phyloP scores from a whole-genome alignment of 768 basidiomycete species.

The Cystobasidium onofrii region DNA sequence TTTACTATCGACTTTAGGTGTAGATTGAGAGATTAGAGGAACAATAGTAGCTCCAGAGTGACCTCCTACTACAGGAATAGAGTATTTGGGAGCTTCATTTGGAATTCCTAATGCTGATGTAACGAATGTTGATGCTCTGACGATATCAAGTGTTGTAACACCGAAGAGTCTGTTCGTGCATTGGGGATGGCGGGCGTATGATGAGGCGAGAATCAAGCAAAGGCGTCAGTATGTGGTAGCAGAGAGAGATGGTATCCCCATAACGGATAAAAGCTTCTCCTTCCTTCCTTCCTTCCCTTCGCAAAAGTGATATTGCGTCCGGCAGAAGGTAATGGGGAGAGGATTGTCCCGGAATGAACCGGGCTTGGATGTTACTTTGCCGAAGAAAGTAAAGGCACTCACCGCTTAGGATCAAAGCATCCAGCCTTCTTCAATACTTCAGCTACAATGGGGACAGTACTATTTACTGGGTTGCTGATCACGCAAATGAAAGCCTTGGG shows the following conservation, averaged over 20 bases:
- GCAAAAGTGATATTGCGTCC: background rate
- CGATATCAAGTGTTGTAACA: conserved; percentile 90
- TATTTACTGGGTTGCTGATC: conserved; percentile 99
- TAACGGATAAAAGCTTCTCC: conserved; percentile 4
- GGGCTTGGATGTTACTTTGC: too few species aligned
- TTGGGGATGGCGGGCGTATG: too few species aligned
- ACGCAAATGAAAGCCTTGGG: conserved; percentile 91
- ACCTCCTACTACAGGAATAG: conserved; percentile 87
- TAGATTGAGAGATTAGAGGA: conserved; percentile 83
- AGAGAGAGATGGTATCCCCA: too few species aligned
- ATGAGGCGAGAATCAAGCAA: too few species aligned
- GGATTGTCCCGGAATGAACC: background rate
- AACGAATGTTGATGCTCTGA: conserved; percentile 94
- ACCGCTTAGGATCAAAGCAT: conserved; percentile 88
- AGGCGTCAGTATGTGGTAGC: too few species aligned
- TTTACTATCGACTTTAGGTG: conserved; percentile 62
- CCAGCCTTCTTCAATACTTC: conserved; percentile 90
- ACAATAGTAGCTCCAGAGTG: conserved; percentile 92
- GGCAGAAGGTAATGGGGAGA: background rate
- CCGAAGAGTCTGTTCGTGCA: conserved; percentile 84
- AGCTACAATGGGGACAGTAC: conserved; percentile 91
- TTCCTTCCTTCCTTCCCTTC: too few species aligned
- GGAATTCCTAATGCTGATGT: conserved; percentile 65
- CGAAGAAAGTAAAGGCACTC: conserved; percentile 35
- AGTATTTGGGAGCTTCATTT: conserved; percentile 56